These are phyloP conservation scores for Cudoniella acicularis DNA, from an alignment of 495 filamentous ascomycete species.

Conservation along the genomic window DNA sequence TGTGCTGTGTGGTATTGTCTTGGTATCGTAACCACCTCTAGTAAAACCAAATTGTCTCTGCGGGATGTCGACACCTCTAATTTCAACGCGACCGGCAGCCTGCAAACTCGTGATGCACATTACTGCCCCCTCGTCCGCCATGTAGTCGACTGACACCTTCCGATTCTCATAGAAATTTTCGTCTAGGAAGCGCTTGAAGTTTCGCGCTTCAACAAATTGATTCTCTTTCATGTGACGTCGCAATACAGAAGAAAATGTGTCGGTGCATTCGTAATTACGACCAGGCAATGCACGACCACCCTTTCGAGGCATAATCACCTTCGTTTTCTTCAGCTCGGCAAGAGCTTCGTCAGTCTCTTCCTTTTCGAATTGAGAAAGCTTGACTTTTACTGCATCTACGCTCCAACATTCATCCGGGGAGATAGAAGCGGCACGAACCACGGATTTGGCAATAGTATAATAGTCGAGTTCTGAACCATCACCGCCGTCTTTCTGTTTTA, in stretches of 20 bases:
- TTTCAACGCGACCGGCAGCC: constrained; percentile 51
- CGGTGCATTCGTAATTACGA: constrained; percentile 56
- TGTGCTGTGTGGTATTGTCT: constrained; percentile 62
- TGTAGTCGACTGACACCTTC: constrained; percentile 35
- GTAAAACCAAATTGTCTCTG: constrained; percentile 67
- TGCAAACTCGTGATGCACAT: constrained; percentile 68
- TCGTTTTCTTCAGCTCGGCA: constrained; percentile 53
- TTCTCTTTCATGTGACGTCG: constrained; percentile 40
- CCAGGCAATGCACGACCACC: constrained; percentile 48
- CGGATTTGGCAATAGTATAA: constrained; percentile 51
- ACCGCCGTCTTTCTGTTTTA: neutral
- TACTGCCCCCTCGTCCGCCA: constrained; percentile 61
- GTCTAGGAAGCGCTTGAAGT: constrained; percentile 60
- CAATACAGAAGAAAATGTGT: constrained; percentile 48
- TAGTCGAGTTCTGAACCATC: constrained; percentile 3
- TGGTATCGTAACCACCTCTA: constrained; percentile 64
- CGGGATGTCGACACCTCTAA: constrained; percentile 54
- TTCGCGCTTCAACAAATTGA: constrained; percentile 48
- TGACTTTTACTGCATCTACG: constrained; percentile 35
- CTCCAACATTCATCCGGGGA: constrained; percentile 49
- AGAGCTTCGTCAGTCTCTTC: constrained; percentile 52
- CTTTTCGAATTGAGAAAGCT: constrained; percentile 38
- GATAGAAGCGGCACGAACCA: constrained; percentile 55
- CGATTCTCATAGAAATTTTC: constrained; percentile 39
- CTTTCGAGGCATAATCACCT: constrained; percentile 56